Evolutionary conservation across 805 yeast genomes (phyloP), one percentile per base, ranked within the genome.

Genomic region (Cyberlindnera samutprakarnensis): DNA sequence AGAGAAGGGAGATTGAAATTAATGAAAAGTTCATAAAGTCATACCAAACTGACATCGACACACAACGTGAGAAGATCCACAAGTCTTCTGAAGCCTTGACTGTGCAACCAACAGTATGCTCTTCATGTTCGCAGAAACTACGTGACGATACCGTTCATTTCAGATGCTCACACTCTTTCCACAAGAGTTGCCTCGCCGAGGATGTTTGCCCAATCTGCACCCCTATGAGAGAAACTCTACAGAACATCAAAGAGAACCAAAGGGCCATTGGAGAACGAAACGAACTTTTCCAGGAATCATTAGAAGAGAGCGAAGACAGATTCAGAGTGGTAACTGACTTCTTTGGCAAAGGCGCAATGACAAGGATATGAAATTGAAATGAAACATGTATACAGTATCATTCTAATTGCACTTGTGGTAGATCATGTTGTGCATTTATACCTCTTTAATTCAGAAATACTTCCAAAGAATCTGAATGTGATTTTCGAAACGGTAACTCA

Each of bases 331-430:
- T 90, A 32, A 70, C 80, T 37, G 94, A 85, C 34, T 88, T 79
- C 53, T 70, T 88, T 27, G 95, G 96, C 2, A 71, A 87, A 36
- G 98, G 98, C 2, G 90, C 81, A 0, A 70, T 88, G 74, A 85
- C 78, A 30, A 55, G 32, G n/a, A 30, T 32, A 36, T 23, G 21
- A 19, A 10, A 19, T n/a, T n/a, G n/a, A n/a, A n/a, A n/a, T n/a
- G n/a, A n/a, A n/a, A n/a, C n/a, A n/a, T n/a, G n/a, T n/a, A n/a
- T n/a, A n/a, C n/a, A n/a, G n/a, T n/a, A n/a, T n/a, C n/a, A n/a
- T n/a, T n/a, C n/a, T n/a, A n/a, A n/a, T n/a, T n/a, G n/a, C n/a
- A n/a, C n/a, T n/a, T n/a, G n/a, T n/a, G n/a, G n/a, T n/a, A n/a
- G n/a, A n/a, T n/a, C n/a, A n/a, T n/a, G n/a, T n/a, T n/a, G n/a